These are phyloP conservation scores for Mrakia gelida DNA, from an alignment of 768 basidiomycete genomes.

Conservation along the genomic window DNA sequence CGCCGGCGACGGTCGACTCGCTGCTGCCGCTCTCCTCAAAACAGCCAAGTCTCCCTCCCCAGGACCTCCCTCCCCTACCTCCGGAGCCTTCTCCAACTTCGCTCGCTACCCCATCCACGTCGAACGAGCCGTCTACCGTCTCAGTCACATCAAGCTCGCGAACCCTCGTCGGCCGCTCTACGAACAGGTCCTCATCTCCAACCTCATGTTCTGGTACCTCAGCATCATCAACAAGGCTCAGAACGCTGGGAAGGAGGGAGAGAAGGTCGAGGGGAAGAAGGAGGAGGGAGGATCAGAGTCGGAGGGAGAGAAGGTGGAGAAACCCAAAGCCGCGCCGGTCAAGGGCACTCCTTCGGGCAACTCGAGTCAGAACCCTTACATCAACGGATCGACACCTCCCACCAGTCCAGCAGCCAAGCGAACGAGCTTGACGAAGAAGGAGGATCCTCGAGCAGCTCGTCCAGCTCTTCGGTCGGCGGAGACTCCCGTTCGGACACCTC, in stretches of 20 bases:
- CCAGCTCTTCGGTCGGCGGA: conserved; percentile 53
- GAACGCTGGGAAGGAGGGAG: conserved; percentile 43
- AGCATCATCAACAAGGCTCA: conserved; percentile 93
- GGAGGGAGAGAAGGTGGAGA: conserved; percentile 45
- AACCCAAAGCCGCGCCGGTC: conserved; percentile 23
- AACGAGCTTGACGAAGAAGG: conserved; percentile 51
- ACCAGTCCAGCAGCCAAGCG: conserved; percentile 37
- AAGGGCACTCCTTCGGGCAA: conserved; percentile 32
- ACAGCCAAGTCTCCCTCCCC: conserved; percentile 63
- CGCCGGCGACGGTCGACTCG: conserved; percentile 65
- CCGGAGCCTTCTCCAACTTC: conserved; percentile 47
- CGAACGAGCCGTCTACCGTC: conserved; percentile 91
- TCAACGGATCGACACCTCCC: conserved; percentile 36
- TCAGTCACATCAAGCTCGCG: conserved; percentile 97
- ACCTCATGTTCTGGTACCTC: conserved; percentile 97
- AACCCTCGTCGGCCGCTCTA: conserved; percentile 94
- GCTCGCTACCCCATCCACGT: conserved; percentile 97
- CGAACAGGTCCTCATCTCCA: conserved; percentile 69
- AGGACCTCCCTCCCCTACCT: conserved; percentile 40
- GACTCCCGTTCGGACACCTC: conserved; percentile 78
- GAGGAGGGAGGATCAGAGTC: conserved; percentile 21
- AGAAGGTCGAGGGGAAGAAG: conserved; percentile 28
- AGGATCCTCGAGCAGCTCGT: conserved; percentile 42
- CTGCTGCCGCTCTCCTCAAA: conserved; percentile 72
- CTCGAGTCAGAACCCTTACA: conserved; percentile 23